Evolutionary conservation across 2,329 filamentous ascomycete species (phyloP), one percentile per base, ranked within the genome.

Genomic region (Ceratocystis alfenasii): DNA sequence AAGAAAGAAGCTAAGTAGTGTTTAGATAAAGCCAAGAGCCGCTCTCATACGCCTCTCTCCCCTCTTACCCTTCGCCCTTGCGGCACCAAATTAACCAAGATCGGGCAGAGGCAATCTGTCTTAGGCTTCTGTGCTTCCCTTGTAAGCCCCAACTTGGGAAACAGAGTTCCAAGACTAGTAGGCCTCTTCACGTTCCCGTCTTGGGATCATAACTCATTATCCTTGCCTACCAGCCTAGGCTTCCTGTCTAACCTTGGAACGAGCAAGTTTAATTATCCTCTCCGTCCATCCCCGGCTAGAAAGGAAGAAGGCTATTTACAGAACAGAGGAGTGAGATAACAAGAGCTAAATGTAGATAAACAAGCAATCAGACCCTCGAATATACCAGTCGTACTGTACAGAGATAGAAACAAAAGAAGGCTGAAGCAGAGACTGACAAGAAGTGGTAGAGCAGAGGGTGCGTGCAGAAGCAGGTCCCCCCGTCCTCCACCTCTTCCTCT

Each of bases 221-320:
- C 48, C 48, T 25, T 25, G n/a, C 6, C 46, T 22, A 30, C 53
- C 53, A 25, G 20, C 50, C 50, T 55, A 20, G n/a, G 30, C 30
- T 48, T 17, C n/a, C 46, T 50, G 20, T 50, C 48, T 22, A 22
- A 8, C 10, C 36, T 41, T 41, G 12, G 36, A 41, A 41, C 36
- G 4, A 41, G 10, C 36, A 41, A 41, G 36, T 41, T 15, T 41
- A 41, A 41, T 41, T 41, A 5, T 15, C 36, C 36, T 41, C 36
- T 41, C 36, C 36, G 36, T 5, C 10, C 10, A 41, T 41, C 36
- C 36, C 36, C 36, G 36, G 36, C 3, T 41, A 15, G 15, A 25
- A 57, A 57, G 53, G 22, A 57, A 33, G 22, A 25, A 30, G 28
- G 53, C 15, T 57, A 57, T 57, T 57, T 57, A 57, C 53, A 57